Base-by-base conservation (phyloP, 352 stramenopile species). In the Plasmopara muralis region DNA sequence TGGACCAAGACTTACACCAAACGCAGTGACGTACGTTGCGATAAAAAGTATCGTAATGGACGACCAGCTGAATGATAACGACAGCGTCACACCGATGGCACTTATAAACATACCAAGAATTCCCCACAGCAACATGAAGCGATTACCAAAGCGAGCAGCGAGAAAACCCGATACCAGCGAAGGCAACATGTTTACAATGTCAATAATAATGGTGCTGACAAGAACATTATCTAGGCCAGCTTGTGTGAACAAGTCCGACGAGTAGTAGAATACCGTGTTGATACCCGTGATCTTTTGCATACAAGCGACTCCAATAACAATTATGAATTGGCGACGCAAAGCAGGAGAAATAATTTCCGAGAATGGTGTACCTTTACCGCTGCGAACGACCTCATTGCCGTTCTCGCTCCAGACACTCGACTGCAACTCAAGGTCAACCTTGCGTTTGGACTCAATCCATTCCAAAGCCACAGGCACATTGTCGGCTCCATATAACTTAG, bases 211-310 rank as follows among this genome's bases (percentile, higher is more conserved):
- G 6, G 58, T 70, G 25, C 60, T 68, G 9, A 73, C 20, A 34
- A 67, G 66, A 20, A 47, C 59, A 38, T 79, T 65, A 8, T 20
- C 50, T 12, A 79, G 43, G 40, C 70, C 70, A 14, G 66, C 66
- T 18, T 63, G 55, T 2, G 9, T 58, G 37, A 79, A 76, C 28
- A 79, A 55, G 31, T 65, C 56, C 6, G 67, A 77, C 40, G 72
- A 83, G 72, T 83, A 79, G 58, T 68, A 72, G 50, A 77, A 74
- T 9, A 79, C 57, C 12, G 66, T 68, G 57, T 81, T 81, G 67
- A 83, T 78, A 46, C 72, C 72, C 12, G 61, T 64, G 62, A 83
- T 60, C 44, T 83, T 71, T 29, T 78, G 64, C 56, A 65, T 69
- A 16, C 43, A 60, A 1, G 55, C 61, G 4, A 80, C 44, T 0